Base-by-base conservation (phyloP, 371 early-diverging fungal species). In the Catenaria anguillulae region DNA sequence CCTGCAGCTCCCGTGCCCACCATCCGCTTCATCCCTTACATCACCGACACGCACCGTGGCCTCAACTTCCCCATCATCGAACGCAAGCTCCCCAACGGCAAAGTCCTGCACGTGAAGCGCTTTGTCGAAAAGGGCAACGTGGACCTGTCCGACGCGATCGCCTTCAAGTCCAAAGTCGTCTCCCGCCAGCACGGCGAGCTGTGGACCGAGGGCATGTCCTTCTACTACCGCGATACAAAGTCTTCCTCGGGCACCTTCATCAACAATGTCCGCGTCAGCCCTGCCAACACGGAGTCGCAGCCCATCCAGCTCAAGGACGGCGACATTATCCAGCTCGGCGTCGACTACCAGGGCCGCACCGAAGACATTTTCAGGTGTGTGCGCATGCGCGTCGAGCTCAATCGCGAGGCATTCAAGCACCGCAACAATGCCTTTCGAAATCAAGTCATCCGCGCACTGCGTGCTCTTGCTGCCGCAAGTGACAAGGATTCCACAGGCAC, bases 171-270 rank as follows among this genome's bases (percentile, higher is more conserved):
- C 69, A 94, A 96, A 65, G 97, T 96, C 24, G 94, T 96, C 35
- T 84, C 84, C 45, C 78, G 97, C 61, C 81, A 84, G 33, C 97
- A 96, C 67, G 93, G 93, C 33, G 95, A 96, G 72, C 77, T 96
- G 29, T 93, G 89, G 88, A 73, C 85, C 29, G 84, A 84, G 64
- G 71, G 76, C 62, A 88, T 87, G 29, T 83, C 89, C 85, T 78
- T 97, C 40, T 95, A 75, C 67, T 82, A 95, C 60, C 80, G 87
- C 62, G 97, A 97, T 73, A 89, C 89, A 36, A 90, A 87, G 62
- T 89, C 89, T 56, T 93, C 93, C 10, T 92, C 93, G 26, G 97
- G 97, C 24, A 97, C 97, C 19, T 97, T 95, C 69, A 73, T 95
- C 50, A 97, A 97, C 77, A 88, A 89, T 70, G 80, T 89, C 66